Conservation (phyloP, 192 early-diverging fungal species). For the Backusella sp. region DNA sequence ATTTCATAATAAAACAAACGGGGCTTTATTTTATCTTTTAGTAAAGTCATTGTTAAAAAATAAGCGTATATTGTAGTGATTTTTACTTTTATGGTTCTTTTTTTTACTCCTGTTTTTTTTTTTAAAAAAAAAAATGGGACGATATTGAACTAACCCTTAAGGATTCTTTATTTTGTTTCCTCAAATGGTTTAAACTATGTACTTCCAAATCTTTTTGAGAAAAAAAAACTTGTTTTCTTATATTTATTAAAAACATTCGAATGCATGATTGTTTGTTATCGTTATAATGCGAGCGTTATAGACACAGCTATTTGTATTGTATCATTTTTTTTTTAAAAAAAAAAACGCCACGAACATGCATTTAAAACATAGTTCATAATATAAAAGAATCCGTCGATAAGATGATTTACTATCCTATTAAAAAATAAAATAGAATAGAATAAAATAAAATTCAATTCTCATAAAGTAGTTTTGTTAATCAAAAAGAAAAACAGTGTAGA, state of each 20-base stretch:
- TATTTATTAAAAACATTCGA: background rate
- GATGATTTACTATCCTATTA: too few relatives aligned
- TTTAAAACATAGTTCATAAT: too few relatives aligned
- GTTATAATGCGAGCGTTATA: background rate
- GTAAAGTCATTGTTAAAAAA: background rate
- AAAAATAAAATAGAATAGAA: too few relatives aligned
- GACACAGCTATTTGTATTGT: background rate
- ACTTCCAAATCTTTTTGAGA: too few relatives aligned
- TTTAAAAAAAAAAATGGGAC: background rate
- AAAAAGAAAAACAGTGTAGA: too few relatives aligned
- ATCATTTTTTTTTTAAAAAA: background rate
- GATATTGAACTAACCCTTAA: background rate
- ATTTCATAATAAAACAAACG: too few relatives aligned
- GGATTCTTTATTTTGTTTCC: background rate
- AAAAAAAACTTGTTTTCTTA: too few relatives aligned
- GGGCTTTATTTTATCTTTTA: too few relatives aligned
- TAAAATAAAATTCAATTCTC: too few relatives aligned
- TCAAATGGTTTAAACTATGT: background rate
- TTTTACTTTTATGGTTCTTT: background rate
- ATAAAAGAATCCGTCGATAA: too few relatives aligned
- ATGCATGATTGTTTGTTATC: conserved; percentile 3
- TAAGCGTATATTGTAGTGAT: background rate
- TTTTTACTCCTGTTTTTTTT: background rate
- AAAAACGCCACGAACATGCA: background rate
- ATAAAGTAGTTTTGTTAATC: too few relatives aligned